phyloP scores from a whole-genome alignment of 2,329 filamentous ascomycete species.

The Cordyceps militaris region DNA sequence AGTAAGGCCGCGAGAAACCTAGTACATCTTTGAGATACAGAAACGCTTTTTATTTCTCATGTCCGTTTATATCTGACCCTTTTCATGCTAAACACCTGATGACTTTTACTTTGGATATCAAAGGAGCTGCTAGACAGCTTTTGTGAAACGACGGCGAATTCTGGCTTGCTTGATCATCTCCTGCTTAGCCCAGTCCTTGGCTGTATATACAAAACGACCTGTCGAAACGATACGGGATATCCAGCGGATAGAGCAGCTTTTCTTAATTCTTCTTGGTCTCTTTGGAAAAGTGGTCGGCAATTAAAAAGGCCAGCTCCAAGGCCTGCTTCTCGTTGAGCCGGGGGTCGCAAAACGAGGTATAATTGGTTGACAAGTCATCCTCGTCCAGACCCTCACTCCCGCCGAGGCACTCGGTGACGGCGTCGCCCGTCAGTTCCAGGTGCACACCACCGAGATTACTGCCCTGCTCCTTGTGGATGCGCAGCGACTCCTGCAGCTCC shows the following conservation, averaged over 20 bases:
- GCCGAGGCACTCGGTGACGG: conserved; percentile 91
- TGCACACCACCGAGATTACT: conserved; percentile 92
- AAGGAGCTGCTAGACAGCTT: neutral
- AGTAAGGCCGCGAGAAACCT: neutral
- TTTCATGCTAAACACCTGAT: neutral
- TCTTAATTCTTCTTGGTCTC: conserved; percentile 21
- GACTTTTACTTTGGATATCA: neutral
- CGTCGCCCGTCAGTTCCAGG: conserved; percentile 89
- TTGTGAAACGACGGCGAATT: neutral
- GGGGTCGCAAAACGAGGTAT: conserved; percentile 94
- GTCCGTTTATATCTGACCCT: neutral
- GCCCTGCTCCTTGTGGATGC: conserved; percentile 74
- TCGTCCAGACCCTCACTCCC: conserved; percentile 82
- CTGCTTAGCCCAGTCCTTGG: conserved; percentile 4
- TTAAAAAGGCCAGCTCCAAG: conserved; percentile 85
- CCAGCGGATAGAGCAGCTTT: neutral
- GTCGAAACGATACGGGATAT: neutral
- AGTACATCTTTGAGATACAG: neutral
- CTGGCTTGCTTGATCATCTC: neutral
- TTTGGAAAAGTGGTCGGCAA: conserved; percentile 68
- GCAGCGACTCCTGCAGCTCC: conserved; percentile 76
- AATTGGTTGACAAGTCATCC: conserved; percentile 81
- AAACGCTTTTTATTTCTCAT: neutral
- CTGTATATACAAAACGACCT: conserved; percentile 6
- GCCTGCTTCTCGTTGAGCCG: conserved; percentile 96